Percentiles rank a stretch among this genome's conserved stretches.
phyloP scores from a whole-genome alignment of 2,329 filamentous ascomycete genomes.

The Pseudogymnoascus sp. region DNA sequence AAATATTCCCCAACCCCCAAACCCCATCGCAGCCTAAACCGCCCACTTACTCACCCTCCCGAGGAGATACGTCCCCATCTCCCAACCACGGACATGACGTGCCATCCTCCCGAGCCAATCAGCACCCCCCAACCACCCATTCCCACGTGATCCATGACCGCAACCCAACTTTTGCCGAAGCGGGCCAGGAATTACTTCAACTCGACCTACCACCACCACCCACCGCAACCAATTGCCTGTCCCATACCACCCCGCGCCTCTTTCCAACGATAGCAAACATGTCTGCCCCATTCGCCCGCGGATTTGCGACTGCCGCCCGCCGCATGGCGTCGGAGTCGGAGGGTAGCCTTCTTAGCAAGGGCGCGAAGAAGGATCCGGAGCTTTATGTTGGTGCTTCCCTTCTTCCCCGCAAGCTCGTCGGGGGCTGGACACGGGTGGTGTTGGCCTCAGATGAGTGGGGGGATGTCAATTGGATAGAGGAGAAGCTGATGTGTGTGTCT shows the following conservation, averaged over 20 bases:
- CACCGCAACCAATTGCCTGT: background rate
- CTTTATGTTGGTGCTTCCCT: slow-evolving; percentile 51
- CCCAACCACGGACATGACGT: background rate
- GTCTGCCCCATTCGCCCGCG: slow-evolving; percentile 27
- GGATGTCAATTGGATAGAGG: background rate
- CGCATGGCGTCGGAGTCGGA: slow-evolving; percentile 31
- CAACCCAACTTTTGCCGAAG: slow-evolving; percentile 6
- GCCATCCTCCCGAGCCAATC: background rate
- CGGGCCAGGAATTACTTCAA: slow-evolving; percentile 5
- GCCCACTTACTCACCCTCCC: background rate
- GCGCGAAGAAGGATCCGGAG: slow-evolving; percentile 64
- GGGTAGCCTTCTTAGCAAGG: slow-evolving; percentile 51
- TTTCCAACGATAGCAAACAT: slow-evolving; percentile 17
- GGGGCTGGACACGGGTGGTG: background rate
- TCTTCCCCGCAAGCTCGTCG: background rate
- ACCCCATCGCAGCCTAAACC: background rate
- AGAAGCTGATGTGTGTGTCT: slow-evolving; percentile 10
- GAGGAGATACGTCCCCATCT: background rate
- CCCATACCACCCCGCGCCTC: background rate
- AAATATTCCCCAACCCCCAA: background rate
- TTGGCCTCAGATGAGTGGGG: background rate
- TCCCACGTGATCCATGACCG: slow-evolving; percentile 1
- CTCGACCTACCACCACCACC: background rate
- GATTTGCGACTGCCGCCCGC: slow-evolving; percentile 29
- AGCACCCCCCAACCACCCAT: background rate